phyloP scores from a whole-genome alignment of 805 yeast species.

The Saturnispora quitensis region DNA sequence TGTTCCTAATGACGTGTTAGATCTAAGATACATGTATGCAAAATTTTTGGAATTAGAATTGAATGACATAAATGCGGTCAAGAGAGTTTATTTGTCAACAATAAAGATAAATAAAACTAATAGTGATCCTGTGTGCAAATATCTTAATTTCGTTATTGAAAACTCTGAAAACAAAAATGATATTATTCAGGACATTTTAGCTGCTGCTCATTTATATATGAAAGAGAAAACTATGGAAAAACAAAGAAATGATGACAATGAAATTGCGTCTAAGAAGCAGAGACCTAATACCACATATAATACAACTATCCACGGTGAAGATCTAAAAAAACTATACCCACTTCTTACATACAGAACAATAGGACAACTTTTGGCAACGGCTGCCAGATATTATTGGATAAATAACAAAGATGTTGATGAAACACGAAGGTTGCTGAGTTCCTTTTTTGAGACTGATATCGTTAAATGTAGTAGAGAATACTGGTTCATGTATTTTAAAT shows the following conservation, averaged over 20 bases:
- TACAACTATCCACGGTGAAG: slow-evolving; percentile 5
- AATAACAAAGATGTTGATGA: slow-evolving; percentile 13
- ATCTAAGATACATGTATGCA: slow-evolving; percentile 25
- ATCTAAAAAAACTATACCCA: slow-evolving; percentile 13
- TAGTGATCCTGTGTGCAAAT: slow-evolving; percentile 8
- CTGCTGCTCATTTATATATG: slow-evolving; percentile 13
- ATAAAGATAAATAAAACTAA: slow-evolving; percentile 9
- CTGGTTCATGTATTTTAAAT: slow-evolving; percentile 50
- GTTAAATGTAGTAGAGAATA: slow-evolving; percentile 37
- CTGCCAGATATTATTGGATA: slow-evolving; percentile 22
- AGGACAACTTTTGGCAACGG: slow-evolving; percentile 23
- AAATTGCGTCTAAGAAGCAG: background rate
- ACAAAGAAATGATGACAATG: background rate
- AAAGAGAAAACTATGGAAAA: slow-evolving; percentile 5
- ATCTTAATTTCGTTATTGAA: slow-evolving; percentile 8
- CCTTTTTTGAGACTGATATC: slow-evolving; percentile 22
- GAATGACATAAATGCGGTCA: slow-evolving; percentile 16
- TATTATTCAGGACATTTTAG: slow-evolving; percentile 10
- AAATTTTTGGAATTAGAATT: slow-evolving; percentile 17
- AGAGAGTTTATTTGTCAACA: slow-evolving; percentile 15
- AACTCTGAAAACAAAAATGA: slow-evolving; percentile 6
- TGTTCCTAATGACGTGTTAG: slow-evolving; percentile 23
- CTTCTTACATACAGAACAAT: slow-evolving; percentile 18
- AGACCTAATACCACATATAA: background rate
- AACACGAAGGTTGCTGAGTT: slow-evolving; percentile 21